A percentile compares a stretch with the other conserved stretches of the same genome.
phyloP scores from a whole-genome alignment of 2,329 filamentous ascomycete genomes.

The Fusarium longipes region DNA sequence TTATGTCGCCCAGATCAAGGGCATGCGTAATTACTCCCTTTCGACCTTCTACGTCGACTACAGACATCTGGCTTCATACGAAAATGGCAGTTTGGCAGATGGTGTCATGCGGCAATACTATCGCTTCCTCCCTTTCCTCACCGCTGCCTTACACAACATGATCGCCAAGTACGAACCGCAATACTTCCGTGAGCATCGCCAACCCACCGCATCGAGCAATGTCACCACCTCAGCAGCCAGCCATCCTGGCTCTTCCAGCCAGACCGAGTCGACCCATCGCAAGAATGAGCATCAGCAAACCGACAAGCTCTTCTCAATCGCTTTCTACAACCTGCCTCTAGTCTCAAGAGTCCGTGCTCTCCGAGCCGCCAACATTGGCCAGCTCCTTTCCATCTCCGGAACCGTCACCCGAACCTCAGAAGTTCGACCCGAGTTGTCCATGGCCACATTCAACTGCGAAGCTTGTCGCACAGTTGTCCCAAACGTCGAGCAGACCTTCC shows the following conservation, averaged over 20 bases:
- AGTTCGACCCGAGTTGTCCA: conserved; percentile 90
- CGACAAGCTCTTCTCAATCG: conserved; percentile 92
- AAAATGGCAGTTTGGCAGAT: conserved; percentile 83
- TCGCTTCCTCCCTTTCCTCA: conserved; percentile 92
- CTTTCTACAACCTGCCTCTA: conserved; percentile 92
- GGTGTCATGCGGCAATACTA: conserved; percentile 94
- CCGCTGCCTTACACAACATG: conserved; percentile 87
- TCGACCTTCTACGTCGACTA: conserved; percentile 90
- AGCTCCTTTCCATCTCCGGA: conserved; percentile 93
- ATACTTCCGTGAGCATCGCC: conserved; percentile 93
- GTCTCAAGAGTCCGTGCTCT: conserved; percentile 88
- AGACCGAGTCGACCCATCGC: conserved; percentile 76
- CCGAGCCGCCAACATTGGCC: conserved; percentile 89
- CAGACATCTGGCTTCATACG: conserved; percentile 81
- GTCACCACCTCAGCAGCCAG: conserved; percentile 75
- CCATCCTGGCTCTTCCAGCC: conserved; percentile 69
- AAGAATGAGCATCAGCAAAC: conserved; percentile 95
- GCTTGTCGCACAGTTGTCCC: conserved; percentile 84
- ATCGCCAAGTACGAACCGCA: conserved; percentile 94
- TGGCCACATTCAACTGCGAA: conserved; percentile 93
- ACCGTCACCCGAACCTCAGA: conserved; percentile 97
- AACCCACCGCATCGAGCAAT: conserved; percentile 80
- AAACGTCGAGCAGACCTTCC: conserved; percentile 96
- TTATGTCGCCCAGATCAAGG: conserved; percentile 86
- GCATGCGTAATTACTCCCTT: conserved; percentile 77